Base-by-base conservation (phyloP, 75 land plant genomes). In the Cupressus sempervirens region DNA sequence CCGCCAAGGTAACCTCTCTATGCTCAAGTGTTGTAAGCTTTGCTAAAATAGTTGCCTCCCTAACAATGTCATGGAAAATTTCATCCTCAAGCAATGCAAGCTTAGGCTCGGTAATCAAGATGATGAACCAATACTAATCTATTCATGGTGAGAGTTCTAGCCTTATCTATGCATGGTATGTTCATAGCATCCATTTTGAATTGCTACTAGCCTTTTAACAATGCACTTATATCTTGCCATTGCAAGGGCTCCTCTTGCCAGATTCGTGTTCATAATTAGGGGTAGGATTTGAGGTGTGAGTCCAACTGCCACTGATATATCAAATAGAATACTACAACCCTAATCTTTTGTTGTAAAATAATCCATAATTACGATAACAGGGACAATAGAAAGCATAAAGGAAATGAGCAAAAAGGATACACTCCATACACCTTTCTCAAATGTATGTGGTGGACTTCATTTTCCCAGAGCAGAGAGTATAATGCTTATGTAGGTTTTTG, bases 241-340 rank as follows among this genome's bases (percentile, higher is more conserved):
- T 26, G 89, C 88, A 76, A 90, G 83, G 68, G 93, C 91, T 82
- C 93, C 93, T 58, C 87, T 90, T 54, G 93, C 90, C 74, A 92
- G 91, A 87, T 88, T 90, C 35, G 91, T 89, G 70, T 92, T 92
- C 10, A 92, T 88, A 56, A 92, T 88, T 38, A 92, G 84, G 36
- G 93, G 93, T 82, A 92, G 86, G 91, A 92, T 92, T 73, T 92
- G 90, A 67, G 93, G 93, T 50, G 93, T 92, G 36, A 92, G 90
- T 29, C 90, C 93, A 82, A 89, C 84, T 82, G 93, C 93, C 54
- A 92, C 91, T n/a, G 93, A 88, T 58, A 90, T 85, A 58, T 86
- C 90, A 86, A 92, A 92, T 34, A 92, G 80, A 83, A 90, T 32
- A 53, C 91, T 90, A 43, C 87, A 82, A 75, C 86, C 89, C 83